These are phyloP conservation scores for Saccharomycopsis amapae DNA, from an alignment of 805 yeast species.

Conservation along the genomic window DNA sequence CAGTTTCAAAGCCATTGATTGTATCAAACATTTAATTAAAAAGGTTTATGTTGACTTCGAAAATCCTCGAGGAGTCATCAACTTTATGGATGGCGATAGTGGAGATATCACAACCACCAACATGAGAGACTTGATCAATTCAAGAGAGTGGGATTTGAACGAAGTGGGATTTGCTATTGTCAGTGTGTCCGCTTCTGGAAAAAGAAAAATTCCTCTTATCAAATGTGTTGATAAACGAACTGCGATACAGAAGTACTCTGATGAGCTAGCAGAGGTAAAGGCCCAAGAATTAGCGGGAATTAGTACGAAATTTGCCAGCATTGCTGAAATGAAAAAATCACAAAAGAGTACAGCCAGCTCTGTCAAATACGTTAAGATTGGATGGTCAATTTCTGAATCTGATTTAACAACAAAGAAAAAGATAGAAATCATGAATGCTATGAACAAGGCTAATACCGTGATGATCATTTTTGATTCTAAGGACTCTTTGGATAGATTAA, in stretches of 20 bases:
- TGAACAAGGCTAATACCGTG: constrained; percentile 7
- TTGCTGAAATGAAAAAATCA: constrained; percentile 1
- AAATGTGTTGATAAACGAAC: constrained; percentile 14
- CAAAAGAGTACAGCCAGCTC: constrained; percentile 1
- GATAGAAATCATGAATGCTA: constrained; percentile 7
- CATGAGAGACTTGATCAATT: not conserved
- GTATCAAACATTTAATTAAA: constrained; percentile 12
- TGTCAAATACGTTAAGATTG: constrained; percentile 10
- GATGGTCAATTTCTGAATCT: constrained; percentile 18
- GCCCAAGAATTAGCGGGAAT: constrained; percentile 10
- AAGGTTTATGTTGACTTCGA: constrained; percentile 8
- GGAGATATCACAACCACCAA: not conserved
- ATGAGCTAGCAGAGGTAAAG: constrained; percentile 11
- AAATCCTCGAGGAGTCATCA: constrained; percentile 8
- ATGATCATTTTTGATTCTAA: constrained; percentile 13
- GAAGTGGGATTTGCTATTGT: not conserved
- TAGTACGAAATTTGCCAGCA: constrained; percentile 11
- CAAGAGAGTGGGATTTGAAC: not conserved
- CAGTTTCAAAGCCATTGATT: constrained; percentile 11
- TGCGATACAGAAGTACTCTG: constrained; percentile 14
- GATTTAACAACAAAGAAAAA: constrained; percentile 12
- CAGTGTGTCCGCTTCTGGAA: not conserved
- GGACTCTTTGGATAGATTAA: not conserved
- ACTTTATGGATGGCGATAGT: constrained; percentile 2
- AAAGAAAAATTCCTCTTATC: constrained; percentile 13